phyloP scores from a whole-genome alignment of 1,139 yeast species.

The Magnusiomyces suaveolens region DNA sequence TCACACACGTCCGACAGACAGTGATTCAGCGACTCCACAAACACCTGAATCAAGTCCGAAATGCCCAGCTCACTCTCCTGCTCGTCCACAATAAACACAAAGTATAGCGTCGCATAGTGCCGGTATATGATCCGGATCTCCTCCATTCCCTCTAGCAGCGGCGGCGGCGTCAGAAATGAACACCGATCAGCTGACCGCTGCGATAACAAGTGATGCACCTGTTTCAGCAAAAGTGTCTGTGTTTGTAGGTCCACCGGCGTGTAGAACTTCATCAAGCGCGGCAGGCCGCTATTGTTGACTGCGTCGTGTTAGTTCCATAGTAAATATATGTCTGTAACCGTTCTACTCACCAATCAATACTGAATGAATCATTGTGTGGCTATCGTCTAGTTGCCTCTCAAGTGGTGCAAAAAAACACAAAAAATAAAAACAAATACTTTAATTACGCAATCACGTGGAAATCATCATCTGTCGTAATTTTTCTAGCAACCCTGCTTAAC shows the following conservation, averaged over 20 bases:
- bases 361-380: slow-evolving; percentile 64
- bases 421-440: too few species aligned
- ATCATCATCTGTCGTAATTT: too few species aligned
- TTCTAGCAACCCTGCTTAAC: background rate
- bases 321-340: background rate
- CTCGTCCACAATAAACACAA: slow-evolving; percentile 90
- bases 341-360: slow-evolving; percentile 68
- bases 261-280: slow-evolving; percentile 83
- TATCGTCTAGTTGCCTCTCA: too few species aligned
- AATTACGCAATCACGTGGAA: too few species aligned
- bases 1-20: slow-evolving; percentile 95
- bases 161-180: slow-evolving; percentile 73
- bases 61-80: slow-evolving; percentile 94
- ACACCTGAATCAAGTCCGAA: slow-evolving; percentile 86
- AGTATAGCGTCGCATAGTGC: slow-evolving; percentile 88
- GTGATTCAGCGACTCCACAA: slow-evolving; percentile 86
- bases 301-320: slow-evolving; percentile 16
- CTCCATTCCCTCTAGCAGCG: slow-evolving; percentile 40
- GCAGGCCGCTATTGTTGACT: slow-evolving; percentile 89
- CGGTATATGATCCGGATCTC: slow-evolving; percentile 85
- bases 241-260: slow-evolving; percentile 79
- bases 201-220: slow-evolving; percentile 61
- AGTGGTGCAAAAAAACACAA: too few species aligned
- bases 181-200: slow-evolving; percentile 65
- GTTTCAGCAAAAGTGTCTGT: slow-evolving; percentile 62